Evolutionary conservation across 148 eudicot species (phyloP).

Genomic region (Camellia granthamiana): DNA sequence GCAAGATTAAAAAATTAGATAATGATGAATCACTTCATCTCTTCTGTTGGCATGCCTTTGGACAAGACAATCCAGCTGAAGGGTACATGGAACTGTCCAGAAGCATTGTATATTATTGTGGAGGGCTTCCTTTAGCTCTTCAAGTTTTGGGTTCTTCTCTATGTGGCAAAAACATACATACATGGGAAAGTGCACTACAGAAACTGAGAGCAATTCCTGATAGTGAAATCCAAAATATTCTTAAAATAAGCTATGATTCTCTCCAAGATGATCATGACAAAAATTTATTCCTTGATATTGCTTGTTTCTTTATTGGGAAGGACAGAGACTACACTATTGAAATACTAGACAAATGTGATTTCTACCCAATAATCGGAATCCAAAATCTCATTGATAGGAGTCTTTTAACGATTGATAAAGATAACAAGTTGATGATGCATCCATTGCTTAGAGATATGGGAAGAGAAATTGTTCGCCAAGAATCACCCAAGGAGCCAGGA

Average conservation of each 20-base stretch:
- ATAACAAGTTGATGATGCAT: conserved; percentile 8
- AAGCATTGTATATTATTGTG: conserved; percentile 2
- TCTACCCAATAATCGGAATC: conserved; percentile 10
- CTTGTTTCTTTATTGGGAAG: conserved; percentile 23
- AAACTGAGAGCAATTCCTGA: conserved; percentile 13
- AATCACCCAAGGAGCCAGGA: conserved; percentile 6
- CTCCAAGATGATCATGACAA: conserved; percentile 23
- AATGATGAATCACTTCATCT: conserved; percentile 15
- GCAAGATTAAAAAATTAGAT: not conserved
- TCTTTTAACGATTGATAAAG: conserved; percentile 4
- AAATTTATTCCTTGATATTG: conserved; percentile 24
- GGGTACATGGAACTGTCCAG: conserved; percentile 6
- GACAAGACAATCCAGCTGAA: conserved; percentile 14
- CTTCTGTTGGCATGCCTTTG: conserved; percentile 29
- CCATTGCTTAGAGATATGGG: conserved; percentile 14
- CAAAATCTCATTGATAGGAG: conserved; percentile 5
- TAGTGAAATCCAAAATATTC: not conserved
- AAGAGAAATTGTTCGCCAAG: conserved; percentile 14
- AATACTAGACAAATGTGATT: conserved; percentile 16
- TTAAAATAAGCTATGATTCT: conserved; percentile 16
- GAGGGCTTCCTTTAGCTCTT: conserved; percentile 23
- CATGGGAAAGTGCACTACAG: conserved; percentile 21
- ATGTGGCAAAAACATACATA: conserved; percentile 2
- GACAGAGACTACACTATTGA: not conserved
- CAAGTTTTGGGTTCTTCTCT: conserved; percentile 23